Base-by-base conservation (phyloP, 148 eudicot genomes). In the Beta vulgaris region DNA sequence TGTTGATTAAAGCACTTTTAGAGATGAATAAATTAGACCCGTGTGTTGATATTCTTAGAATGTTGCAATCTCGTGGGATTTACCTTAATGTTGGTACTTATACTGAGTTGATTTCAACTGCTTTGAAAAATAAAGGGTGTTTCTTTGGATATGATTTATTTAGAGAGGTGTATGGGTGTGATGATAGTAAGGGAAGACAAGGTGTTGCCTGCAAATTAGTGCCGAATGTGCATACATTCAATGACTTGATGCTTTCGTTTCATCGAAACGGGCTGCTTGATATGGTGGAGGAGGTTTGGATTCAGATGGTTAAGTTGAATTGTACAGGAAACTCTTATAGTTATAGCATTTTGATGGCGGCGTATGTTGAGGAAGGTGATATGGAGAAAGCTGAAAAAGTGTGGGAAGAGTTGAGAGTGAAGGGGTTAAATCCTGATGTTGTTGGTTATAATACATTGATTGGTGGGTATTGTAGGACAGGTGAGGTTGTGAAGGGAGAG, bases 401-500 rank as follows among this genome's bases (percentile, higher is more conserved):
- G 62, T 90, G 93, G 91, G 84, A 83, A 23, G 96, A 87, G 68
- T 74, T 94, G 84, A 78, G 55, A 31, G 61, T 16, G 10, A 80
- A 88, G 75, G 87, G 83, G 18, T 46, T 90, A 77, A 60, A 71
- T 60, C 83, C 61, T 21, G 93, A 87, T 85, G 68, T 76, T 32
- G 87, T 83, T 76, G 84, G 87, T 51, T 94, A 90, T 72, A 87
- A 91, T 74, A 86, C 86, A 23, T 72, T 93, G 74, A 87, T 93
- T 78, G 95, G 86, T 57, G 97, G 93, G 57, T 91, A 87, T 83
- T 90, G 97, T 84, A 63, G 75, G 49, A 53, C 60, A 53, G 93
- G 95, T 19, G 82, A 83, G 68, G 71, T 90, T 61, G 81, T 48
- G 11, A 85, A 67, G 73, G 98, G 85, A 0, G 95, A 93, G 78